Evolutionary conservation across 257 asterid genomes (phyloP).

Genomic region (Lithospermum erythrorhizon): DNA sequence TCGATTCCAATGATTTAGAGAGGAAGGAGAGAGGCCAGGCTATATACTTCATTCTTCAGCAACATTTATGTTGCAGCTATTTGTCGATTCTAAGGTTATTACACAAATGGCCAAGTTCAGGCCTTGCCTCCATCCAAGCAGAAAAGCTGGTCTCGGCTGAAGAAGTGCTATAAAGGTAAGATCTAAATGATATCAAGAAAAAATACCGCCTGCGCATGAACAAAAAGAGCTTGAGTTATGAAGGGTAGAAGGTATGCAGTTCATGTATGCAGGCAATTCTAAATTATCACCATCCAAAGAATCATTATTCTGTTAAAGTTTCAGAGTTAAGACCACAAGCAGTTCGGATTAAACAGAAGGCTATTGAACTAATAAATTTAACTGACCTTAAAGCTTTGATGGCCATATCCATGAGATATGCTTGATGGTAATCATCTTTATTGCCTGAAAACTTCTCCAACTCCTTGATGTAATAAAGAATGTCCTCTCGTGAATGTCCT

Average conservation of each 20-base stretch:
- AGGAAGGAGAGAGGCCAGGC: neutral
- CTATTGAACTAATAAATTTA: neutral
- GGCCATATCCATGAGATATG: constrained; percentile 79
- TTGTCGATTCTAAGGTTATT: constrained; percentile 69
- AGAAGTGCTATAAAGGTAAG: constrained; percentile 69
- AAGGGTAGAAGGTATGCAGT: neutral
- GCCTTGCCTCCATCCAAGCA: constrained; percentile 86
- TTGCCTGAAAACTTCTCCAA: constrained; percentile 42
- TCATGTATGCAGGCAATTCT: neutral
- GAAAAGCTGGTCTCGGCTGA: constrained; percentile 48
- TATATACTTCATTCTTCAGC: neutral
- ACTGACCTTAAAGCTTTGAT: constrained; percentile 81
- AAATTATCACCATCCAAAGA: too few species aligned
- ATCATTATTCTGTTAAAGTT: too few species aligned
- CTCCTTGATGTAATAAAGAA: constrained; percentile 52
- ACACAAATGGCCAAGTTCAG: constrained; percentile 91
- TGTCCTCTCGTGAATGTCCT: constrained; percentile 88
- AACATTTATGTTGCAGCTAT: constrained; percentile 8
- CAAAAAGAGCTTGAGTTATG: constrained; percentile 2
- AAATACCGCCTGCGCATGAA: constrained; percentile 76
- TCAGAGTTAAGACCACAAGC: neutral
- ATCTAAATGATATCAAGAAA: constrained; percentile 78
- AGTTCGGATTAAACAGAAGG: too few species aligned
- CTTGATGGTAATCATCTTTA: constrained; percentile 50
- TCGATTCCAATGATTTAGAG: neutral